Conservation (phyloP, 2,329 filamentous ascomycete genomes). For the Penicillium sp. region DNA sequence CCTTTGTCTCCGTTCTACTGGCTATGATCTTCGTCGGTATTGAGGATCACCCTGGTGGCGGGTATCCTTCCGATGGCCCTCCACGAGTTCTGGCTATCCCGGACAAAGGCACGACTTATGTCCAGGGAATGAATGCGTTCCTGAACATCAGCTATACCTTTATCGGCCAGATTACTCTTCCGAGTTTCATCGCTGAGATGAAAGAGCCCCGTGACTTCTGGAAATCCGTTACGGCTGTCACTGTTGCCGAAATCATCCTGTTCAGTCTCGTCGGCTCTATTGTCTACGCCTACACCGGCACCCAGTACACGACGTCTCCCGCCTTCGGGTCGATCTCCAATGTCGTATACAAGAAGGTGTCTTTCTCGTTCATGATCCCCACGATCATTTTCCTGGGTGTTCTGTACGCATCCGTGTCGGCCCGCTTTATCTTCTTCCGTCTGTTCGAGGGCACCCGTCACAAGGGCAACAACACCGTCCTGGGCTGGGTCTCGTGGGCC, state of each 20-base stretch:
- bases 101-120: slow-evolving; percentile 66
- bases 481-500: slow-evolving; percentile 75
- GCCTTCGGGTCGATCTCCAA: slow-evolving; percentile 79
- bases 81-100: slow-evolving; percentile 66
- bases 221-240: slow-evolving; percentile 86
- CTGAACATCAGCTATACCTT: slow-evolving; percentile 96
- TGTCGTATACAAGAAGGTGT: slow-evolving; percentile 71
- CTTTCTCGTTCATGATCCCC: slow-evolving; percentile 93
- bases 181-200: slow-evolving; percentile 96
- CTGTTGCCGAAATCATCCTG: slow-evolving; percentile 77
- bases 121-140: slow-evolving; percentile 77
- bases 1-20: slow-evolving; percentile 79
- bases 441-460: slow-evolving; percentile 74
- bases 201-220: slow-evolving; percentile 73
- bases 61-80: slow-evolving; percentile 55
- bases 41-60: slow-evolving; percentile 63
- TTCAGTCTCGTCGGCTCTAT: slow-evolving; percentile 77
- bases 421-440: slow-evolving; percentile 87
- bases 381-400: slow-evolving; percentile 90
- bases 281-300: slow-evolving; percentile 81
- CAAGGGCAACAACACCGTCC: slow-evolving; percentile 70
- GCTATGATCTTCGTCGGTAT: slow-evolving; percentile 76
- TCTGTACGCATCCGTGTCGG: slow-evolving; percentile 82
- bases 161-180: slow-evolving; percentile 89
- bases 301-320: slow-evolving; percentile 68